Evolutionary conservation across 2,329 filamentous ascomycete genomes (phyloP), one percentile per base, ranked within the genome.

Genomic region (Phialophora tarda): DNA sequence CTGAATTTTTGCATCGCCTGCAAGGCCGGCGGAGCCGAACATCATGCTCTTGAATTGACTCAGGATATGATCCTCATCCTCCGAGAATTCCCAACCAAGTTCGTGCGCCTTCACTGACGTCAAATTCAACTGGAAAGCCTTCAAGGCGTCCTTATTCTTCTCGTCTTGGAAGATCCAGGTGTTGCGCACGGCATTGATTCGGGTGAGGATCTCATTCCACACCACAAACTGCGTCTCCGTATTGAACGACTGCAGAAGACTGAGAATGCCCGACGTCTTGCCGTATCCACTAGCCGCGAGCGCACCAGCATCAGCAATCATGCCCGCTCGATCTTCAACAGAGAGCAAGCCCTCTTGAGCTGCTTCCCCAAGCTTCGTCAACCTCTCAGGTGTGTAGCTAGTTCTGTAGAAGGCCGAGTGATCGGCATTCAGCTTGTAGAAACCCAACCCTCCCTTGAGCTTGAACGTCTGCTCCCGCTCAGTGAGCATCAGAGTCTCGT

Each of bases 391-490:
- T 1, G 88, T 85, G 81, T 98, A 98, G 0, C 89, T 91, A 0
- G 93, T 97, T 67, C 94, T 89, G 83, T 96, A 98, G 70, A 97
- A 89, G 71, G 91, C 91, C 24, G 92, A 93, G 78, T 97, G 94
- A 76, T 97, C 93, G 17, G 94, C 93, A 76, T 98, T 98, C 68
- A 98, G 83, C 84, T 98, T 98, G 88, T 91, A 98, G 81, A 98
- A 97, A 74, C 96, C 92, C 60, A 89, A 81, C 3, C 71, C 71
- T 74, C 90, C 87, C 23, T 90, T 86, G 28, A 97, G 78, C 80
- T 92, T 89, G 81, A 96, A 92, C 68, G 89, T 86, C 56, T 83
- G 85, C 78, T 97, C 92, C 47, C 94, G 89, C 70, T 88, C 83
- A 69, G 82, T 82, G 48, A 96, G 82, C 17, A 92, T 91, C 47